Conservation (phyloP, 2,329 filamentous ascomycete species). For the Xylaria sp. region DNA sequence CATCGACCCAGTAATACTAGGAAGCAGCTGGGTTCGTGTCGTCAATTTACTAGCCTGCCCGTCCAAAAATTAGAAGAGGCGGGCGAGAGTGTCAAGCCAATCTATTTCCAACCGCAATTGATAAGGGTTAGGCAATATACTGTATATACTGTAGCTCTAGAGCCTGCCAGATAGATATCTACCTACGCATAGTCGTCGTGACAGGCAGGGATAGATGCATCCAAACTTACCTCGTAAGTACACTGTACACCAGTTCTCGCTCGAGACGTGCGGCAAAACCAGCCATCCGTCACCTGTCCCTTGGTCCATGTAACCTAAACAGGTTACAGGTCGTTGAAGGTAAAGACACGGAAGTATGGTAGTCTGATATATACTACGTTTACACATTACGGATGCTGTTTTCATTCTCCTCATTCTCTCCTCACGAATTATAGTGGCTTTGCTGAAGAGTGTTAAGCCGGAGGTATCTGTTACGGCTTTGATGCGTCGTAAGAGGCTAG, state of each 20-base stretch:
- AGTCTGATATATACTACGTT: not conserved
- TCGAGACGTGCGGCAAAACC: conserved; percentile 7
- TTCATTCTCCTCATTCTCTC: not conserved
- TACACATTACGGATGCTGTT: not conserved
- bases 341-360: not conserved
- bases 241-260: conserved; percentile 4
- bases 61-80: conserved; percentile 1
- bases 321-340: not conserved
- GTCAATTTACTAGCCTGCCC: not conserved
- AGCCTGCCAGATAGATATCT: conserved; percentile 12
- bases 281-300: conserved; percentile 15
- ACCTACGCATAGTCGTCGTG: conserved; percentile 16
- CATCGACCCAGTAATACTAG: conserved; percentile 7
- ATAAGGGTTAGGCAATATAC: conserved; percentile 15
- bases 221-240: conserved; percentile 18
- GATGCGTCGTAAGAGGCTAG: conserved; percentile 28
- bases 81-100: not conserved
- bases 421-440: no score
- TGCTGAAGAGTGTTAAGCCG: not conserved
- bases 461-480: conserved; percentile 12
- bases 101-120: conserved; percentile 21
- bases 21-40: not conserved
- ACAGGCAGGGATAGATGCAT: conserved; percentile 33
- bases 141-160: conserved; percentile 14
- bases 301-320: conserved; percentile 5